Base-by-base conservation (phyloP, 179 eudicot species). In the Sideroxylon spinosum region DNA sequence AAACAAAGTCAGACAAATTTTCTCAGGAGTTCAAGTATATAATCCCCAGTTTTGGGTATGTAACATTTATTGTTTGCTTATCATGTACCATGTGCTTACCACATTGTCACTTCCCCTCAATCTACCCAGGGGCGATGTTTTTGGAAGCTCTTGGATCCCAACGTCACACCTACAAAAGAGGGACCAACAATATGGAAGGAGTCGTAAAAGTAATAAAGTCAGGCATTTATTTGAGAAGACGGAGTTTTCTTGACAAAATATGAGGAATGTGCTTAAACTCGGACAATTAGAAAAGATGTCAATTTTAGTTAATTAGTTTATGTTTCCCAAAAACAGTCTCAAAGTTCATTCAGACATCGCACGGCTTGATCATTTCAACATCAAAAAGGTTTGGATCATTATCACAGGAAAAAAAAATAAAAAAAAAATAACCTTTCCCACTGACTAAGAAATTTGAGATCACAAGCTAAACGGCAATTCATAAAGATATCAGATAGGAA, bases 31-130 rank as follows among this genome's bases (percentile, higher is more conserved):
- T 46, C 55, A 68, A 20, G 73, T 48, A 5, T 50, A n/a, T 7
- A 50, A 52, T 71, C 60, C 55, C 61, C 23, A 12, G 14, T 17
- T 7, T 26, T 13, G 44, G 4, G 8, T 71, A 52, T 23, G 60
- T 53, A 53, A 37, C 44, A 37, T 37, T 1, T 37, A 37, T 37
- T 37, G 44, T 37, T 37, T 37, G 44, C 44, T 37, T 37, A 37
- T 37, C 44, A 37, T 3, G 44, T 3, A 37, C 44, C 37, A 32
- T 37, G 4, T 67, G 3, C 90, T 82, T 84, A 91, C 98, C 95
- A 90, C 93, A 81, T 95, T 95, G 84, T 95, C 98, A 80, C 97
- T 95, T 79, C 98, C 98, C 84, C 90, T 82, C 52, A 89, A 79
- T 86, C 95, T 84, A 67, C 97, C 98, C 84, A 95, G 80, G 74